Evolutionary conservation across 2,329 filamentous ascomycete genomes (phyloP), one percentile per base, ranked within the genome.

Genomic region (Blastomyces percursus): DNA sequence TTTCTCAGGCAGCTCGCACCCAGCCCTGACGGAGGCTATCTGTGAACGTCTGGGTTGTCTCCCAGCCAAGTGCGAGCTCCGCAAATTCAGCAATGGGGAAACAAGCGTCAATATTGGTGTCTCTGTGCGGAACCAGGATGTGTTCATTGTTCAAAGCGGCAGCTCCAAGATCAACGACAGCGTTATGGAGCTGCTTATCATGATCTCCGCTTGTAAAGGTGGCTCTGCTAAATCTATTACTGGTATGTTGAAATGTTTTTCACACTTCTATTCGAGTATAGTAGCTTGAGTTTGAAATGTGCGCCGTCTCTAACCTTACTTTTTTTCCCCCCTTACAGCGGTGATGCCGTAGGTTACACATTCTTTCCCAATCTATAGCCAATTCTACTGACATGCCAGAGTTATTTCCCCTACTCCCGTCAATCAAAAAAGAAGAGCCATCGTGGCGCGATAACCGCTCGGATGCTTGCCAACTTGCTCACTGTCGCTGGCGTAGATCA

Each of bases 381-480:
- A 66, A 57, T 57, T 67, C 72, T 72, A 70, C 75, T 78, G 71
- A 77, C 73, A 64, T 64, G 64, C 64, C 69, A 68, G 73, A 79
- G 77, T 71, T 97, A 97, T 78, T 99, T 97, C 72, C 94, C 94
- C n/a, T 99, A 99, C 80, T 96, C 91, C 69, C 90, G 94, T 66
- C 94, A 99, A 77, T 97, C 93, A 63, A 99, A 99, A 82, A 97
- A 97, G 82, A 99, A 99, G 79, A 91, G 91, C 62, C 93, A 97
- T 73, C 86, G 94, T 67, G 94, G 94, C 60, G 91, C 94, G 64
- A 97, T 99, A 72, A 96, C 94, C 9, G 94, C 94, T 62, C 87
- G 93, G 68, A 96, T 99, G 91, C 84, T 99, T 61, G 93, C 94
- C 65, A 99, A 99, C 75, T 84, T 97, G 59, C 86, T 99, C 68